Conservation (phyloP, 306 rosid species). For the Notholithocarpus densiflorus region DNA sequence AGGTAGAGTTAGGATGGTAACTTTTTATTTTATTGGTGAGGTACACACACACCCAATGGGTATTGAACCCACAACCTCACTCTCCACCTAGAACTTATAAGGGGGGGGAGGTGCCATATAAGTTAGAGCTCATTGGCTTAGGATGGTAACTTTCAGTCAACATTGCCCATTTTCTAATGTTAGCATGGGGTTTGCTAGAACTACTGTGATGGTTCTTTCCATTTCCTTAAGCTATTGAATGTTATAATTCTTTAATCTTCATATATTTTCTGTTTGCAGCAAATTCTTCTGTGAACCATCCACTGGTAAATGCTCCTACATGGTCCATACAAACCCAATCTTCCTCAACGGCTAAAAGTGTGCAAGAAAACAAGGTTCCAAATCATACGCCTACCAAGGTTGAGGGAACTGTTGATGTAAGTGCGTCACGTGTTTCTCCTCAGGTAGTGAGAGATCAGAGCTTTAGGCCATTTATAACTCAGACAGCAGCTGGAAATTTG, state of each 20-base stretch:
- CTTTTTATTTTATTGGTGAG: background rate
- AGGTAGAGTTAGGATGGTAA: background rate
- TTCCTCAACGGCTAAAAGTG: conserved; percentile 47
- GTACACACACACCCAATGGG: too few species aligned
- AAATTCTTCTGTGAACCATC: conserved; percentile 46
- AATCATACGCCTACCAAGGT: conserved; percentile 50
- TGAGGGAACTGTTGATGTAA: conserved; percentile 47
- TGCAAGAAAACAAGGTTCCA: conserved; percentile 62
- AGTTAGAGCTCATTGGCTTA: background rate
- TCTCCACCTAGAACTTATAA: too few species aligned
- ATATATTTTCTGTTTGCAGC: conserved; percentile 38
- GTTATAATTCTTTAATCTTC: conserved; percentile 7
- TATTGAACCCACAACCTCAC: too few species aligned
- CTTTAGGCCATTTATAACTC: conserved; percentile 60
- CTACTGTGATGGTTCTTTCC: background rate
- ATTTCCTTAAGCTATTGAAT: conserved; percentile 3
- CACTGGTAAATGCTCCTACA: conserved; percentile 54
- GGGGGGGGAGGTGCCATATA: too few species aligned
- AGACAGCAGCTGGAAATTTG: conserved; percentile 59
- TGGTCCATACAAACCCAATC: conserved; percentile 80
- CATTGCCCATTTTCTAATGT: background rate
- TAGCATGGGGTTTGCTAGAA: background rate
- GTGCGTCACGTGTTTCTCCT: conserved; percentile 39
- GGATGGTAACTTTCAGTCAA: background rate
- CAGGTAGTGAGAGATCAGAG: conserved; percentile 53